Conservation (phyloP, 2,329 filamentous ascomycete species). For the Leptographium galeiforme region DNA sequence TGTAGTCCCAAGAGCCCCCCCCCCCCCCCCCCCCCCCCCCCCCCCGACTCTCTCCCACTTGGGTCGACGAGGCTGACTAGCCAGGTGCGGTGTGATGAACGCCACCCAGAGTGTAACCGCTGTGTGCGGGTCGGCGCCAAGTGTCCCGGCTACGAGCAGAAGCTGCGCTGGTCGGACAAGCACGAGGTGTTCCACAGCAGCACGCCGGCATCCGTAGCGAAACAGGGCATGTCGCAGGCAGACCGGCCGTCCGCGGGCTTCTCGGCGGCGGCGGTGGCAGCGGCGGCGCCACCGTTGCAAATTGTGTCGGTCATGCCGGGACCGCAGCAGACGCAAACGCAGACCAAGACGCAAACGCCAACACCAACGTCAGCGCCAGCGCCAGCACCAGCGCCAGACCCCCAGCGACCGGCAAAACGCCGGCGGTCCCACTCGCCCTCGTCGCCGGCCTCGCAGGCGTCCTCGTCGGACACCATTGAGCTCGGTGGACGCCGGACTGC, state of each 20-base stretch:
- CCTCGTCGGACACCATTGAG: background rate
- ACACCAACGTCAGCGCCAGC: background rate
- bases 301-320: background rate
- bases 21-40: background rate
- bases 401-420: background rate
- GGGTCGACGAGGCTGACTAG: background rate
- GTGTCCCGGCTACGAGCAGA: constrained; percentile 32
- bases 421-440: background rate
- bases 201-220: background rate
- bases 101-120: constrained; percentile 21
- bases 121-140: constrained; percentile 26
- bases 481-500: background rate
- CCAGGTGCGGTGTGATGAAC: constrained; percentile 11
- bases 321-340: background rate
- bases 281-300: background rate
- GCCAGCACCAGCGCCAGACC: background rate
- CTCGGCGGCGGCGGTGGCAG: background rate
- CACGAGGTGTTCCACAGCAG: constrained; percentile 23
- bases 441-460: background rate
- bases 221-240: background rate
- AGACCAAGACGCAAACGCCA: background rate
- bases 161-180: constrained; percentile 32
- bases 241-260: background rate
- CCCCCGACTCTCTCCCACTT: background rate
- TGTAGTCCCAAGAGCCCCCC: background rate